Percentiles rank a stretch among this genome's conserved stretches.
Conservation (phyloP, 495 filamentous ascomycete genomes). For the Aspergillus affinis region DNA sequence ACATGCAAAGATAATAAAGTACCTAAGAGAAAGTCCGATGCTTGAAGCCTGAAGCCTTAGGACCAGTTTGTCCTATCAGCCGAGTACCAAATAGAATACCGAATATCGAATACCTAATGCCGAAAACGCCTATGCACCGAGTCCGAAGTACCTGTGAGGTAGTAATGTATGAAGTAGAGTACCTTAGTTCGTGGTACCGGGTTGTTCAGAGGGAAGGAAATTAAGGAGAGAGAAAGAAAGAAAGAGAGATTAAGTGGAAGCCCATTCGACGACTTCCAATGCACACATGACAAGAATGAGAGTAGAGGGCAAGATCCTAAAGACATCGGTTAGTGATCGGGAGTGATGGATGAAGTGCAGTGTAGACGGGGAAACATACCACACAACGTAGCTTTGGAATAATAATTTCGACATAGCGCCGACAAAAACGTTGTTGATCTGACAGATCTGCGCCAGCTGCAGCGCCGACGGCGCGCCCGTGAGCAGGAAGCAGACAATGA, state of each 20-base stretch:
- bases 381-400: conserved; percentile 97
- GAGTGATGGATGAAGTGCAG: no score
- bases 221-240: background rate
- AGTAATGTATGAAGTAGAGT: background rate
- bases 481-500: conserved; percentile 95
- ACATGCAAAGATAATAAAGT: no score
- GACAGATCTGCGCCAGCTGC: conserved; percentile 96
- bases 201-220: conserved; percentile 5
- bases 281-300: conserved; percentile 87
- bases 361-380: no score
- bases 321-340: no score
- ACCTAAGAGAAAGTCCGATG: no score
- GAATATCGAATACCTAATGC: no score
- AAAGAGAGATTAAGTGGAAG: conserved; percentile 30
- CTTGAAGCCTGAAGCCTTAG: no score
- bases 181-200: background rate
- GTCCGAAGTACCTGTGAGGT: no score
- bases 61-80: no score
- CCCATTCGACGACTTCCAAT: conserved; percentile 92
- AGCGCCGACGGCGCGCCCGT: conserved; percentile 92
- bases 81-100: no score
- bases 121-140: background rate
- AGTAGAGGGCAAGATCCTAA: conserved; percentile 90
- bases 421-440: conserved; percentile 96
- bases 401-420: conserved; percentile 87